Conservation (phyloP, 179 eudicot species). For the Dionaea muscipula region DNA sequence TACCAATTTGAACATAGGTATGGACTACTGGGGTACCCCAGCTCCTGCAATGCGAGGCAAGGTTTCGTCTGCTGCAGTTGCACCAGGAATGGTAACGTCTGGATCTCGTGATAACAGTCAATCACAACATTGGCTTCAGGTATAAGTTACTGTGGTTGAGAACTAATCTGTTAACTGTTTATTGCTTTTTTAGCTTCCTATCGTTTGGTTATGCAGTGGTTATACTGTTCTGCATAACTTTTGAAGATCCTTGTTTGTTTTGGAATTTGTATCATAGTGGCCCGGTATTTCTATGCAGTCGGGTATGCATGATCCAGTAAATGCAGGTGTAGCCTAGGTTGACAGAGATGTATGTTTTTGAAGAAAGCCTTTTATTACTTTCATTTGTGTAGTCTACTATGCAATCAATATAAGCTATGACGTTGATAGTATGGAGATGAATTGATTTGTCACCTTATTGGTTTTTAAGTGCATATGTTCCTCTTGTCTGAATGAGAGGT, state of each 20-base stretch:
- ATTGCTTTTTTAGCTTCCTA: background rate
- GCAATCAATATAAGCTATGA: no score
- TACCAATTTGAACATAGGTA: constrained; percentile 87
- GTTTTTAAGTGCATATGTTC: no score
- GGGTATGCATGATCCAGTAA: background rate
- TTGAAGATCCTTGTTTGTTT: no score
- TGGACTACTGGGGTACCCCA: constrained; percentile 90
- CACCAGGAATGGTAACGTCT: constrained; percentile 51
- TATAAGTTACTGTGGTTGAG: constrained; percentile 12
- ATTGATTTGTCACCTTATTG: no score
- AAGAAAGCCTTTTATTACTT: no score
- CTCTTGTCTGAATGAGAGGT: no score
- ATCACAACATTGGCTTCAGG: constrained; percentile 84
- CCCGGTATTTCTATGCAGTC: background rate
- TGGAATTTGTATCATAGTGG: background rate
- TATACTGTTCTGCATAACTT: background rate
- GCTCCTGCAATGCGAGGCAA: constrained; percentile 53
- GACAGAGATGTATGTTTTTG: no score
- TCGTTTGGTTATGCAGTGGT: background rate
- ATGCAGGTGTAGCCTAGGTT: no score
- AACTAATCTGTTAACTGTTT: background rate
- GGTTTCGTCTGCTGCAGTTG: constrained; percentile 50
- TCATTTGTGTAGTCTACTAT: no score
- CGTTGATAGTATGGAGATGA: no score
- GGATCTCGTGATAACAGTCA: constrained; percentile 76